These are phyloP conservation scores for Fusarium penzigii DNA, from an alignment of 2,329 filamentous ascomycete species.

Conservation along the genomic window DNA sequence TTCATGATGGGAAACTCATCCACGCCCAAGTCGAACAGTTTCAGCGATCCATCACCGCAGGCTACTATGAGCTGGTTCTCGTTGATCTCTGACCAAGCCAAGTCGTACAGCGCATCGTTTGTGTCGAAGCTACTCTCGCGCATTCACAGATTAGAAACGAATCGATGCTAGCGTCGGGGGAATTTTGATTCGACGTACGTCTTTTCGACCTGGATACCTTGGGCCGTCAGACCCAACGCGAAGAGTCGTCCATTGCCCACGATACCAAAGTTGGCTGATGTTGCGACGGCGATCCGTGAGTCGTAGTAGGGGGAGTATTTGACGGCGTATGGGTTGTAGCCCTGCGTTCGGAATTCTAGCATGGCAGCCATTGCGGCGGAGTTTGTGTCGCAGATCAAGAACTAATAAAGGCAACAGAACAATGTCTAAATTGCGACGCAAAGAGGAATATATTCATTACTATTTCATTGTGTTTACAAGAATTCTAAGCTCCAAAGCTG, in stretches of 20 bases:
- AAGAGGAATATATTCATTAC: background rate
- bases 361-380: slow-evolving; percentile 56
- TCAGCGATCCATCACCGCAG: slow-evolving; percentile 90
- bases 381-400: background rate
- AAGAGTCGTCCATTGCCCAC: slow-evolving; percentile 94
- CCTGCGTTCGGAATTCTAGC: slow-evolving; percentile 91
- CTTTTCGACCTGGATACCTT: slow-evolving; percentile 83
- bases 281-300: slow-evolving; percentile 84
- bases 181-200: slow-evolving; percentile 51
- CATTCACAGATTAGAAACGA: slow-evolving; percentile 1
- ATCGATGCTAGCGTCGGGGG: background rate
- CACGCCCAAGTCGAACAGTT: slow-evolving; percentile 85
- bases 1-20: slow-evolving; percentile 85
- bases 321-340: slow-evolving; percentile 94
- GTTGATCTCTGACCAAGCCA: slow-evolving; percentile 93
- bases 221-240: slow-evolving; percentile 77
- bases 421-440: background rate
- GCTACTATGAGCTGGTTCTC: slow-evolving; percentile 91
- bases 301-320: slow-evolving; percentile 99
- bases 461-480: slow-evolving; percentile 9
- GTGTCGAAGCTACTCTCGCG: slow-evolving; percentile 74
- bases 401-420: background rate
- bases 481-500: slow-evolving; percentile 11
- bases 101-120: slow-evolving; percentile 93
- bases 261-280: slow-evolving; percentile 93